Percentiles rank a stretch among this genome's conserved stretches.
Conservation (phyloP, 2,329 filamentous ascomycete genomes). For the Dryadomyces quercus-mongolicae region DNA sequence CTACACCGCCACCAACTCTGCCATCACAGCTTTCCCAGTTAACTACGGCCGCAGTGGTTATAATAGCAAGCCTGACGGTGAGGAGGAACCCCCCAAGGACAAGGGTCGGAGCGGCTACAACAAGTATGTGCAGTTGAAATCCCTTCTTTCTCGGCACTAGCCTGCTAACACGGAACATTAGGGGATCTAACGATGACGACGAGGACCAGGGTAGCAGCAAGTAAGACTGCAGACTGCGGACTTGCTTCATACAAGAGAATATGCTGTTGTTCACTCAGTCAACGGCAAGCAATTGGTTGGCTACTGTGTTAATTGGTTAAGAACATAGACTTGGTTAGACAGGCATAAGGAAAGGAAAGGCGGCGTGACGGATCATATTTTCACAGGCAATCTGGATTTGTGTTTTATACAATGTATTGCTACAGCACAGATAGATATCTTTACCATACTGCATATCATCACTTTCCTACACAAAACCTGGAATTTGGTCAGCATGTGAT, state of each 20-base stretch:
- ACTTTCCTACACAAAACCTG: slow-evolving; percentile 32
- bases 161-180: not conserved
- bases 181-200: slow-evolving; percentile 20
- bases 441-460: not conserved
- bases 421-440: too few species aligned
- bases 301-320: too few species aligned
- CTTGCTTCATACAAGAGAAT: too few species aligned
- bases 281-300: too few species aligned
- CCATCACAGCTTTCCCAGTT: slow-evolving; percentile 25
- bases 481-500: not conserved
- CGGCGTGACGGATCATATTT: too few species aligned
- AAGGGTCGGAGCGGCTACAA: slow-evolving; percentile 36
- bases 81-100: slow-evolving; percentile 19
- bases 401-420: too few species aligned
- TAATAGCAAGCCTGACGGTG: slow-evolving; percentile 25
- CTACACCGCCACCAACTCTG: not conserved
- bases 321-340: too few species aligned
- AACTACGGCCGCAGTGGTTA: slow-evolving; percentile 28
- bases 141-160: not conserved
- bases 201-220: slow-evolving; percentile 14
- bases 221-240: too few species aligned
- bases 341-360: too few species aligned
- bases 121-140: slow-evolving; percentile 16
- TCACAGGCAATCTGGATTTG: too few species aligned
- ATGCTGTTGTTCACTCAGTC: too few species aligned